Base-by-base conservation (phyloP, 2,329 filamentous ascomycete genomes). In the Fusarium fujikuroi region DNA sequence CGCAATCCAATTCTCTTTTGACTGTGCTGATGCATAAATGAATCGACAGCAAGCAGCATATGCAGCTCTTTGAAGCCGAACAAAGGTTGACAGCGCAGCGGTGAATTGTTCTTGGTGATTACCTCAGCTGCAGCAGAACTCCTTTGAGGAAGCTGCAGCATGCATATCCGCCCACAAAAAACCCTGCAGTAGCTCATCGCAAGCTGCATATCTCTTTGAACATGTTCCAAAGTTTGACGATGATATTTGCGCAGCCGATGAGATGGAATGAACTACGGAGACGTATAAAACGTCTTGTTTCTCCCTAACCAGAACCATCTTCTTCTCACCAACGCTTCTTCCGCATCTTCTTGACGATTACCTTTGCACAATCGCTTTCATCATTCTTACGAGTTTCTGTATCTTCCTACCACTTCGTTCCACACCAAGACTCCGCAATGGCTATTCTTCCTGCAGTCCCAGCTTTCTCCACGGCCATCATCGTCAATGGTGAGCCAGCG, bases 1-100 rank as follows among this genome's bases (percentile, higher is more conserved):
- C 3, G 10, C 4, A 5, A 32, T 9, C 1, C 1, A 18, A 18
- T 7, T 32, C 7, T 21, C 15, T 12, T 23, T 23, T n/a, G 0
- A 23, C 21, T 12, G 0, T 3, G 10, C 28, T 23, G 0, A 3
- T 12, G 2, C 21, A 12, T 49, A 12, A 49, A 18, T 32, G 9
- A 15, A 18, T 23, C 21, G 10, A n/a, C 5, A 49, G 10, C 21
- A 49, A 49, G 46, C 46, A 49, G 28, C 21, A 32, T 49, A 32
- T 49, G 28, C 10, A 49, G 7, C 7, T 18, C 28, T 49, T 32
- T 49, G 28, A 49, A 47, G 12, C 9, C 3, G 9, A 28, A 46
- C 23, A 19, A 28, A 28, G 43, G 9, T 25, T 28, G 21, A 9
- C 14, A 42, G 21, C 14, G 39, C 21, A 42, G 21, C 5, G 9